Evolutionary conservation across 805 yeast genomes (phyloP).

Genomic region (Debaryomyces tyrocola): DNA sequence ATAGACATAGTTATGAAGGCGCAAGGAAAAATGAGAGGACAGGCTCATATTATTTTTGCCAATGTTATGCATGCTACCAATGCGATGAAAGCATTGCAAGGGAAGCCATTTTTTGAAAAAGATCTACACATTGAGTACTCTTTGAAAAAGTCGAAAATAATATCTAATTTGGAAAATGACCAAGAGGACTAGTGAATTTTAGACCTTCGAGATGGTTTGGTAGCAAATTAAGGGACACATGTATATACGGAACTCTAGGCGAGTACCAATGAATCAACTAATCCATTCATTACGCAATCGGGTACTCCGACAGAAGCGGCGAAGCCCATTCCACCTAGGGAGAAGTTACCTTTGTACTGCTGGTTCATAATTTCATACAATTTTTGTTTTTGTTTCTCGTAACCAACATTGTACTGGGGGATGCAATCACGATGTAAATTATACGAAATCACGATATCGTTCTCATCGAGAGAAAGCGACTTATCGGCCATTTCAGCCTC

Average conservation of each 20-base stretch:
- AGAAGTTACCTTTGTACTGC: slow-evolving; percentile 39
- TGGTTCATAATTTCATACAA: slow-evolving; percentile 31
- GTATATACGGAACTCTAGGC: neutral
- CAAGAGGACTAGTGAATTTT: neutral
- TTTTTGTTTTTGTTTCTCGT: slow-evolving; percentile 41
- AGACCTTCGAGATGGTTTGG: neutral
- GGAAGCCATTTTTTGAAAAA: slow-evolving; percentile 54
- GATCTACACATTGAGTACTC: slow-evolving; percentile 44
- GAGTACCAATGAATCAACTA: slow-evolving; percentile 49
- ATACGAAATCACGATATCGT: slow-evolving; percentile 33
- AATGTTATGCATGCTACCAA: slow-evolving; percentile 48
- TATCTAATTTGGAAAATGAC: slow-evolving; percentile 9
- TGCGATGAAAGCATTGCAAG: slow-evolving; percentile 50
- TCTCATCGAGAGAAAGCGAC: slow-evolving; percentile 14
- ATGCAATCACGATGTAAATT: slow-evolving; percentile 52
- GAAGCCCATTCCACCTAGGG: slow-evolving; percentile 75
- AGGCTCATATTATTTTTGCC: slow-evolving; percentile 61
- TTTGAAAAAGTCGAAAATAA: slow-evolving; percentile 22
- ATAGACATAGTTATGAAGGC: slow-evolving; percentile 44
- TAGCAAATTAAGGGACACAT: slow-evolving; percentile 1
- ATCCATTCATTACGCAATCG: slow-evolving; percentile 70
- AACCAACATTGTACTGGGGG: slow-evolving; percentile 80
- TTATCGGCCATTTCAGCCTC: slow-evolving; percentile 16
- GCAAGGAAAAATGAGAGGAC: slow-evolving; percentile 54
- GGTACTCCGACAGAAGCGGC: slow-evolving; percentile 88